Conservation (phyloP, 2,329 filamentous ascomycete genomes). For the Acrocalymma vagum region DNA sequence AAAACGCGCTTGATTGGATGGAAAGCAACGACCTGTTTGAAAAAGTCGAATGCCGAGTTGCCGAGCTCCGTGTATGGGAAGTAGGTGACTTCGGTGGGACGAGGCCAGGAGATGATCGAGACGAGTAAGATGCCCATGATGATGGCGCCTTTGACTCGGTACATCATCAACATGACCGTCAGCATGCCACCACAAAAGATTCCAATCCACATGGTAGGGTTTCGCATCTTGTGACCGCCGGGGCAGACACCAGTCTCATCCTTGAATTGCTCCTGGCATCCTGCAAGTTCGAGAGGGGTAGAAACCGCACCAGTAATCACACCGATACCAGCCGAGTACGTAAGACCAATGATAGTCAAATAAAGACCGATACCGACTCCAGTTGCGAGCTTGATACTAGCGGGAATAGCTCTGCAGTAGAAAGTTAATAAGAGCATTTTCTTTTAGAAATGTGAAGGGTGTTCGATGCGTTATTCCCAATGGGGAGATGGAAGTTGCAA, state of each 20-base stretch:
- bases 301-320: constrained; percentile 72
- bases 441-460: constrained; percentile 59
- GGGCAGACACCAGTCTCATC: constrained; percentile 64
- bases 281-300: constrained; percentile 78
- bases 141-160: constrained; percentile 86
- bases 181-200: constrained; percentile 87
- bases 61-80: constrained; percentile 79
- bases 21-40: constrained; percentile 87
- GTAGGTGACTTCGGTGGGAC: constrained; percentile 77
- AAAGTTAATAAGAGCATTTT: constrained; percentile 61
- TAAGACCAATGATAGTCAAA: constrained; percentile 77
- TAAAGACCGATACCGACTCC: constrained; percentile 88
- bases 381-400: constrained; percentile 86
- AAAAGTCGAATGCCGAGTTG: constrained; percentile 80
- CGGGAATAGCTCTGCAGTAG: constrained; percentile 72
- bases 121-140: constrained; percentile 85
- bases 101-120: constrained; percentile 88
- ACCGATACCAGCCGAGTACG: constrained; percentile 84
- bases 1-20: constrained; percentile 77
- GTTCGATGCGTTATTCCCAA: too few species aligned
- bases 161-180: constrained; percentile 83
- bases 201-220: constrained; percentile 84
- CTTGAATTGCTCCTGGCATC: constrained; percentile 67
- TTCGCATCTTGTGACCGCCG: constrained; percentile 77
- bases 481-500: too few species aligned